Conservation (phyloP, 2,329 filamentous ascomycete species). For the Aspergillus texensis region DNA sequence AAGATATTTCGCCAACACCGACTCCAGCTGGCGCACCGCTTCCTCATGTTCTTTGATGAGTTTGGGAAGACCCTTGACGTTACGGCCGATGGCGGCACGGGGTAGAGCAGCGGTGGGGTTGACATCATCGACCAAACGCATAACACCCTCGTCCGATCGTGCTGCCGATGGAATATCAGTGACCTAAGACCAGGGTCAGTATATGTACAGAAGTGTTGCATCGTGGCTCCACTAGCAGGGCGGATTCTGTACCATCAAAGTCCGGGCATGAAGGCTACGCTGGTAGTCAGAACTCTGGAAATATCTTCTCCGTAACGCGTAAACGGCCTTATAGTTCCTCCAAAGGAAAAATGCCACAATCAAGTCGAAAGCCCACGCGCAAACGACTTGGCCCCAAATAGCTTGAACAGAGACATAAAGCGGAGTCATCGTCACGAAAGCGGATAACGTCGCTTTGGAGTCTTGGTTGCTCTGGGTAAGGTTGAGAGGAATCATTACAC, state of each 20-base stretch:
- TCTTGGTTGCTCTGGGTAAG: constrained; percentile 53
- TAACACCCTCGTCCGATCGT: constrained; percentile 82
- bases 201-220: not conserved
- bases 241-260: constrained; percentile 52
- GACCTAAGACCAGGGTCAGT: constrained; percentile 52
- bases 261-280: constrained; percentile 75
- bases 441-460: constrained; percentile 26
- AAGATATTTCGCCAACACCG: constrained; percentile 83
- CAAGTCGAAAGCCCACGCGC: constrained; percentile 69
- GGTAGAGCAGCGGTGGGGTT: constrained; percentile 78
- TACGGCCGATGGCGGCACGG: constrained; percentile 80
- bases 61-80: constrained; percentile 85
- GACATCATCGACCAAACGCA: constrained; percentile 77
- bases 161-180: constrained; percentile 80
- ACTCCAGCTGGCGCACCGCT: constrained; percentile 79
- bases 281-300: constrained; percentile 89
- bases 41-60: constrained; percentile 83
- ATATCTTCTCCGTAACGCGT: constrained; percentile 72
- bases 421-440: constrained; percentile 54
- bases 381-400: constrained; percentile 62
- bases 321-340: constrained; percentile 81
- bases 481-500: constrained; percentile 81
- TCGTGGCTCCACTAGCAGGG: not conserved
- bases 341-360: constrained; percentile 80
- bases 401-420: constrained; percentile 50